Evolutionary conservation across 164 flowering plant species (phyloP), one percentile per base, ranked within the genome.

Genomic region (Magnolia changhungtana): DNA sequence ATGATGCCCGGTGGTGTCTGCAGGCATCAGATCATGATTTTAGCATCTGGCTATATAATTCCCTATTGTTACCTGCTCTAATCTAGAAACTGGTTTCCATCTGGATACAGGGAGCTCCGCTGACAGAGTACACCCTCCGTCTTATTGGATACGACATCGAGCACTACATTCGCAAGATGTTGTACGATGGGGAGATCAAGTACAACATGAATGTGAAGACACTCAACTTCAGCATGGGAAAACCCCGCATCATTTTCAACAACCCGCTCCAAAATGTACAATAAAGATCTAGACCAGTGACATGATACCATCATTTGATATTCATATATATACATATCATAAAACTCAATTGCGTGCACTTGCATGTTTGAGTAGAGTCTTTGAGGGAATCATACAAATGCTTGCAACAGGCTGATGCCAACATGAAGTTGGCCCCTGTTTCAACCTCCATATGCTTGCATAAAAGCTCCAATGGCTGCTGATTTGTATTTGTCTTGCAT

Each of bases 151-250:
- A 81, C 24, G 97, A 94, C 84, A 85, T 94, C 67, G 98, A 94
- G 79, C 96, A 94, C 82, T 90, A 88, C 88, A 94, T 94, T 75
- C 82, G 97, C 76, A 94, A 92, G 87, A 61, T 93, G 84, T 78
- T 93, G 20, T 89, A 86, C 64, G 90, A 90, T 74, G 97, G 97
- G 63, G 93, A 88, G 74, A 95, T 95, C 69, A 89, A 87, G 49
- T 95, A 95, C 91, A 95, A 93, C 85, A 91, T 92, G 98, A 85
- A 93, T 68, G 89, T 92, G 9, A 86, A 87, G 71, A 88, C 84
- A 24, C 91, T 95, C 63, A 95, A 95, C 80, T 95, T 95, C 89
- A 93, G 97, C 86, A 91, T 92, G 96, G 98, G 98, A 24, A 95
- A 95, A 81, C 98, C 97, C 0, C 83, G 95, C 0, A 78, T 95